phyloP scores from a whole-genome alignment of 2,329 filamentous ascomycete species.

The Aspergillus pseudoterreus region DNA sequence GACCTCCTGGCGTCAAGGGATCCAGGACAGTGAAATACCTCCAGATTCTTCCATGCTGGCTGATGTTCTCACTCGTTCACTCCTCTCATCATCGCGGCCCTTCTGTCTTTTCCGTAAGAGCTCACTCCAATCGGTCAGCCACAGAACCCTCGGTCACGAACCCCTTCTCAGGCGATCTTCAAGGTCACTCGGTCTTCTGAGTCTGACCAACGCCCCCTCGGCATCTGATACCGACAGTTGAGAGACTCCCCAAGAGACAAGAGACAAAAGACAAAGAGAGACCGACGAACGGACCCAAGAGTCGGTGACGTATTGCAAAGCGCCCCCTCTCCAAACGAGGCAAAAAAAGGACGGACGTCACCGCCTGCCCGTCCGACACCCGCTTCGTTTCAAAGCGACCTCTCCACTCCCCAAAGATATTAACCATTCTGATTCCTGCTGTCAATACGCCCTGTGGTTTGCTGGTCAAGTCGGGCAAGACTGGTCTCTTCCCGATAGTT shows the following conservation, averaged over 20 bases:
- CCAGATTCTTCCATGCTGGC: too few species aligned
- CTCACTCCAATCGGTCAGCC: too few species aligned
- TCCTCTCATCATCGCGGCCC: too few species aligned
- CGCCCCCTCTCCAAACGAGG: neutral
- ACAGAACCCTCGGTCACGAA: too few species aligned
- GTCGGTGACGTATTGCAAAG: constrained; percentile 2
- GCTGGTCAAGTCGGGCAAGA: neutral
- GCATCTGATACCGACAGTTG: too few species aligned
- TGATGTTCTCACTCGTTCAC: too few species aligned
- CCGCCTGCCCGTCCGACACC: constrained; percentile 15
- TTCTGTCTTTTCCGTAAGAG: too few species aligned
- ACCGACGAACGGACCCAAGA: neutral
- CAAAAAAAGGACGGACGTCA: constrained; percentile 13
- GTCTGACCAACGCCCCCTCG: too few species aligned
- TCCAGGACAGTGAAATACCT: neutral
- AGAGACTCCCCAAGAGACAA: too few species aligned
- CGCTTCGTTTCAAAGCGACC: constrained; percentile 10
- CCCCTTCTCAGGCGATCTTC: too few species aligned
- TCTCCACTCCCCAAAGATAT: neutral
- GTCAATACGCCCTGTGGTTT: neutral
- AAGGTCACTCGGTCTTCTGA: too few species aligned
- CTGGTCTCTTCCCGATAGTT: neutral
- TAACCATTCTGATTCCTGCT: neutral
- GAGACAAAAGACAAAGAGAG: neutral
- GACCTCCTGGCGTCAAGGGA: neutral